Evolutionary conservation across 2,329 filamentous ascomycete genomes (phyloP).

Genomic region (Arthrobotrys iridis): DNA sequence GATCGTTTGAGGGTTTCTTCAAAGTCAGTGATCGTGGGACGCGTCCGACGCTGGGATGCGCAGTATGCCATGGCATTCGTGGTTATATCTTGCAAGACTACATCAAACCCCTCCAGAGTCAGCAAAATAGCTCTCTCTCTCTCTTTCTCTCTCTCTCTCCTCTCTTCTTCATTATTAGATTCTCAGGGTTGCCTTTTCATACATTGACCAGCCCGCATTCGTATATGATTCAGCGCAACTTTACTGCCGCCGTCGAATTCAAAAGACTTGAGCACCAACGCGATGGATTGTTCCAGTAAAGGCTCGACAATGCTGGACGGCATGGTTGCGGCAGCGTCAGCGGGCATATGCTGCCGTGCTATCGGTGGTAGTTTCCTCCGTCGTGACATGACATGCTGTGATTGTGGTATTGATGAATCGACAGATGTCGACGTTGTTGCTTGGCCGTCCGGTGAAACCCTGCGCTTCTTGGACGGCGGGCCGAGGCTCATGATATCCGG

Average conservation of each 20-base stretch:
- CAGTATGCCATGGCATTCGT: conserved; percentile 37
- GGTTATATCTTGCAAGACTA: conserved; percentile 44
- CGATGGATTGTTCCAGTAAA: conserved; percentile 46
- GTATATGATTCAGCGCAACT: conserved; percentile 30
- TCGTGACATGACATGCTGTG: background rate
- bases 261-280: conserved; percentile 42
- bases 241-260: conserved; percentile 42
- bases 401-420: conserved; percentile 6
- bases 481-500: conserved; percentile 50
- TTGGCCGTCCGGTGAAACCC: conserved; percentile 48
- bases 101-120: background rate
- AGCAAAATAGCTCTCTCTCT: background rate
- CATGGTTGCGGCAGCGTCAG: conserved; percentile 37
- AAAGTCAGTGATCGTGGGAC: conserved; percentile 58
- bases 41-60: conserved; percentile 57
- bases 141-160: background rate
- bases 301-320: conserved; percentile 39
- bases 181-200: background rate
- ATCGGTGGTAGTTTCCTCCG: conserved; percentile 43
- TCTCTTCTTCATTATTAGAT: too few relatives aligned
- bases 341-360: conserved; percentile 32
- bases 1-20: conserved; percentile 55
- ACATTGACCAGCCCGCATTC: conserved; percentile 43
- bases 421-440: background rate
- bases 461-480: conserved; percentile 49